phyloP scores from a whole-genome alignment of 169 alveolate genomes.

The Cryptosporidium tyzzeri region DNA sequence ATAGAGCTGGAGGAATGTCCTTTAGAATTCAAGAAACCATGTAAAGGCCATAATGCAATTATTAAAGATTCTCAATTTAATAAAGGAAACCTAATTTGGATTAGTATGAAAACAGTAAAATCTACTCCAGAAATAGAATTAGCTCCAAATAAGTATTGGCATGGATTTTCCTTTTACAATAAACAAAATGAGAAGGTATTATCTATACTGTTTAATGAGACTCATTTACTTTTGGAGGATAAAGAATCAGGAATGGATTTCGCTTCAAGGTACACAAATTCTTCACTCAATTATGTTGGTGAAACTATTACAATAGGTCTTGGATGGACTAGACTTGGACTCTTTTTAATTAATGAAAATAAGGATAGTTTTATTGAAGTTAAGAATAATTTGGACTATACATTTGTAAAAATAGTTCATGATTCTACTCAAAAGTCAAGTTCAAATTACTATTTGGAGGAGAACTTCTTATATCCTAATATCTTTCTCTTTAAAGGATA shows the following conservation, averaged over 20 bases:
- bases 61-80: not conserved
- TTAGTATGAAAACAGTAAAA: not conserved
- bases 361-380: not conserved
- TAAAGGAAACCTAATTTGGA: slow-evolving; percentile 2
- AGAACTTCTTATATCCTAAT: not conserved
- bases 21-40: not conserved
- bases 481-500: not conserved
- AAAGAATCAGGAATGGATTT: not conserved
- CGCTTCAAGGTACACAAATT: not conserved
- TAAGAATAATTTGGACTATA: slow-evolving; percentile 8
- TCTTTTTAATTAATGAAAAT: not conserved
- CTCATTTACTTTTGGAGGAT: slow-evolving; percentile 12
- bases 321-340: not conserved
- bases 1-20: not conserved
- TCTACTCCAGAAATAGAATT: not conserved
- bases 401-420: not conserved
- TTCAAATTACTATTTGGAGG: not conserved
- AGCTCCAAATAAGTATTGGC: slow-evolving; percentile 12
- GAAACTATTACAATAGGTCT: not conserved
- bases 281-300: not conserved
- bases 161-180: slow-evolving; percentile 2
- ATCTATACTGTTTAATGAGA: slow-evolving; percentile 30
- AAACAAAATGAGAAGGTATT: not conserved
- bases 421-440: slow-evolving; percentile 4
- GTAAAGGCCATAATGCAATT: slow-evolving; percentile 16